These are phyloP conservation scores for Cadophora malorum DNA, from an alignment of 2,329 filamentous ascomycete species.

Conservation along the genomic window DNA sequence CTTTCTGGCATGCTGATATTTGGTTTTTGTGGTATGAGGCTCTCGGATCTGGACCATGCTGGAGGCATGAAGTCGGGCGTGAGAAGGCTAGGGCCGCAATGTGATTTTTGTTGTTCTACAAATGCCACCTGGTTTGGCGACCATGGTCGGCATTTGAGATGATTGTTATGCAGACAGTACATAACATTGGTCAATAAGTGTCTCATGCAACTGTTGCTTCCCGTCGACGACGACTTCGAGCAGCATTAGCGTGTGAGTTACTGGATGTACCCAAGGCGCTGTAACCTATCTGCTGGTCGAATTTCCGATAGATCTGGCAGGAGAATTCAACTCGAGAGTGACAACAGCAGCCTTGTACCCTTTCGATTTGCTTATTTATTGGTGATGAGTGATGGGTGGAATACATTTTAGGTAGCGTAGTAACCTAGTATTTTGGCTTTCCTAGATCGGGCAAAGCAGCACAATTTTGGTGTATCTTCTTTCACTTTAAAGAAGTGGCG, in stretches of 20 bases:
- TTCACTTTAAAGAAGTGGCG: slow-evolving; percentile 21
- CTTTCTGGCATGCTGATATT: neutral
- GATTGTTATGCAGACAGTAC: slow-evolving; percentile 25
- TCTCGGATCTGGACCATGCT: slow-evolving; percentile 11
- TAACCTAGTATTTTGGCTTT: neutral
- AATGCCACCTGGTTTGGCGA: slow-evolving; percentile 5
- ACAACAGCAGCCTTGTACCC: slow-evolving; percentile 22
- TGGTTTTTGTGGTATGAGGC: slow-evolving; percentile 7
- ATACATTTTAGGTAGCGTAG: neutral
- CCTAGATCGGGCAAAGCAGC: slow-evolving; percentile 1
- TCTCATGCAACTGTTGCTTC: slow-evolving; percentile 35
- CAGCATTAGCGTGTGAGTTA: slow-evolving; percentile 34
- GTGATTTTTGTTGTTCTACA: slow-evolving; percentile 14
- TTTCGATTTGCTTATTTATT: slow-evolving; percentile 21
- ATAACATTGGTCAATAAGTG: slow-evolving; percentile 18
- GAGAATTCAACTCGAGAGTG: slow-evolving; percentile 21
- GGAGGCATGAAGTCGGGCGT: neutral
- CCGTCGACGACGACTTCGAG: slow-evolving; percentile 39
- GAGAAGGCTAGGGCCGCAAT: neutral
- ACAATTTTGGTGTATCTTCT: slow-evolving; percentile 11
- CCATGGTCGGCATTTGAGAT: slow-evolving; percentile 2
- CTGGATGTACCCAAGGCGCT: slow-evolving; percentile 19
- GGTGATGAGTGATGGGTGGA: neutral
- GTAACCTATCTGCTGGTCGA: slow-evolving; percentile 33
- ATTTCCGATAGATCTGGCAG: slow-evolving; percentile 29